Base-by-base conservation (phyloP, 805 yeast genomes). In the Sugiyamaella chiloensis region DNA sequence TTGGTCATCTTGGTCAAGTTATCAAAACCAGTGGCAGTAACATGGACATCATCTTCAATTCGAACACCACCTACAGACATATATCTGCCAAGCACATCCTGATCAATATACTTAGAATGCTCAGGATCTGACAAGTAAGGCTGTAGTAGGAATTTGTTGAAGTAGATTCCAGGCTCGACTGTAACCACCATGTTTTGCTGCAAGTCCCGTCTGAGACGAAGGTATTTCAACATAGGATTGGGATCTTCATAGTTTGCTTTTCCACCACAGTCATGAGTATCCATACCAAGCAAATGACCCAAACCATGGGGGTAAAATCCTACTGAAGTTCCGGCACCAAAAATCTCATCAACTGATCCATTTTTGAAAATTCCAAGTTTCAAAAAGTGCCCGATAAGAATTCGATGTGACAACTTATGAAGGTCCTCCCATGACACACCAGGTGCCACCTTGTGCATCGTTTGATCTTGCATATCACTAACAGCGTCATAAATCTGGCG, bases 181-280 rank as follows among this genome's bases (percentile, higher is more conserved):
- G 98, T 91, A 1, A 93, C 76, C 19, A 85, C 89, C 96, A 91
- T 89, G 12, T 87, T 85, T 34, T 72, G 71, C 63, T 79, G 69
- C 47, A 91, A 74, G 0, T 68, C 64, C 59, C 98, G 80, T 58
- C 98, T 78, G 47, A 93, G 68, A 63, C 99, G 81, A 61, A 91
- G 75, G 62, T 86, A 88, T 49, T 76, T 70, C 58, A 88, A 75
- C 67, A 84, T 73, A 23, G 86, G 85, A 63, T 93, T 82, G 6
- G 85, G 76, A 63, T 91, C 99, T 2, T 81, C 78, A 63, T 90
- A 90, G 65, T 91, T 81, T 12, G 98, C 81, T 53, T 74, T 62
- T 1, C 99, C 98, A 35, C 87, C 98, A 40, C 88, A 95, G 67
- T 91, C 99, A 65, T 93, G 99, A 2, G 96, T 89, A 62, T 91